These are phyloP conservation scores for Kwoniella newhampshirensis DNA, from an alignment of 768 basidiomycete species.

Conservation along the genomic window DNA sequence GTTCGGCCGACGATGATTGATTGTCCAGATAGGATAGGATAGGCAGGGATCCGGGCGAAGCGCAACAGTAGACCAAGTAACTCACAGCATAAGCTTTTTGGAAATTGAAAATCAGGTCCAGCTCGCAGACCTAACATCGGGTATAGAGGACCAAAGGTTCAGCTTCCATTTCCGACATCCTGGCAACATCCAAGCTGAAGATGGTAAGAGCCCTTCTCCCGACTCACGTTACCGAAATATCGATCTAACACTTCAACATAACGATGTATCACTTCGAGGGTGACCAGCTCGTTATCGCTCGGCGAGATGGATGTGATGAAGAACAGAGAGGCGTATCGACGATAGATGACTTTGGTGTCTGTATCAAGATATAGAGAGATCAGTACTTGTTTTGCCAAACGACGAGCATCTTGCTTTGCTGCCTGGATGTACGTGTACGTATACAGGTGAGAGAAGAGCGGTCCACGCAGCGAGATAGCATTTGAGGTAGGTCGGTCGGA, in stretches of 20 bases:
- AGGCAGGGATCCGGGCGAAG: too few species aligned
- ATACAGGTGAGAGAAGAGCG: too few species aligned
- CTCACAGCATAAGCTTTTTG: slow-evolving; percentile 84
- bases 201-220: too few species aligned
- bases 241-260: slow-evolving; percentile 85
- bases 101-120: slow-evolving; percentile 97
- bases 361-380: too few species aligned
- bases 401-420: too few species aligned
- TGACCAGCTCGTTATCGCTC: slow-evolving; percentile 84
- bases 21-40: too few species aligned
- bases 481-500: too few species aligned
- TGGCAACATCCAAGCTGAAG: too few species aligned
- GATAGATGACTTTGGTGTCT: slow-evolving; percentile 87
- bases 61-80: slow-evolving; percentile 1
- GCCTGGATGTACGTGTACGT: too few species aligned
- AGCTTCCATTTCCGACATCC: too few species aligned
- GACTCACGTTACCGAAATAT: slow-evolving; percentile 83
- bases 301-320: slow-evolving; percentile 85
- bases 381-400: too few species aligned
- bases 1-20: too few species aligned
- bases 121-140: slow-evolving; percentile 60
- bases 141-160: slow-evolving; percentile 3
- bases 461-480: background rate
- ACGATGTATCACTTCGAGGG: slow-evolving; percentile 89
- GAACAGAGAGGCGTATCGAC: slow-evolving; percentile 92